Conservation (phyloP, 139 green algal species). For the Microglena sp. region DNA sequence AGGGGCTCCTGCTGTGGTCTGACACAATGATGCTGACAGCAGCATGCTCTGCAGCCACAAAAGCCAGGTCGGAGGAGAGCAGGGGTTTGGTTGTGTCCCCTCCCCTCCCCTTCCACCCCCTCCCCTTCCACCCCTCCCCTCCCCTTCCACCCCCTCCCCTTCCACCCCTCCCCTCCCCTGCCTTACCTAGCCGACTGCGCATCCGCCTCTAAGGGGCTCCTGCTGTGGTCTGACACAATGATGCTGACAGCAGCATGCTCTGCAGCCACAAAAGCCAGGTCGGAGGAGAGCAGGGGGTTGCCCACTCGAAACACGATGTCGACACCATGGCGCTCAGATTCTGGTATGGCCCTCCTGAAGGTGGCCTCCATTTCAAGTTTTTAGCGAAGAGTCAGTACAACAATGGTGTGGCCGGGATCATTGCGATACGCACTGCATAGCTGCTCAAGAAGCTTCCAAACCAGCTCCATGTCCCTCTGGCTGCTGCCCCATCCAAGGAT, state of each 20-base stretch:
- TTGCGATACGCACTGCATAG: constrained; percentile 32
- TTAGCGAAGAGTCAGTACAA: constrained; percentile 33
- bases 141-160: no score
- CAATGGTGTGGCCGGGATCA: constrained; percentile 25
- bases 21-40: no score
- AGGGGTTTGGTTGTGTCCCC: no score
- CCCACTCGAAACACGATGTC: constrained; percentile 45
- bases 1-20: no score
- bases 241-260: constrained; percentile 20
- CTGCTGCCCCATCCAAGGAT: constrained; percentile 36
- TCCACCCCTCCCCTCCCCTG: no score
- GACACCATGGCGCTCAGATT: constrained; percentile 7
- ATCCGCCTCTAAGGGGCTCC: constrained; percentile 21
- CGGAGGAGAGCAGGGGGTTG: constrained; percentile 2
- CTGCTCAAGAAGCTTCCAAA: constrained; percentile 43
- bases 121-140: no score
- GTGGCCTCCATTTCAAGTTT: constrained; percentile 52
- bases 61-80: no score
- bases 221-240: no score
- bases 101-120: no score
- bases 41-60: no score
- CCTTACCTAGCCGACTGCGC: no score
- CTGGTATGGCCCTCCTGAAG: constrained; percentile 17
- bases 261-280: constrained; percentile 33
- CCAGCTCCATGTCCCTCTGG: constrained; percentile 38